Conservation (phyloP, 2,329 filamentous ascomycete species). For the Aureobasidium pullulans region DNA sequence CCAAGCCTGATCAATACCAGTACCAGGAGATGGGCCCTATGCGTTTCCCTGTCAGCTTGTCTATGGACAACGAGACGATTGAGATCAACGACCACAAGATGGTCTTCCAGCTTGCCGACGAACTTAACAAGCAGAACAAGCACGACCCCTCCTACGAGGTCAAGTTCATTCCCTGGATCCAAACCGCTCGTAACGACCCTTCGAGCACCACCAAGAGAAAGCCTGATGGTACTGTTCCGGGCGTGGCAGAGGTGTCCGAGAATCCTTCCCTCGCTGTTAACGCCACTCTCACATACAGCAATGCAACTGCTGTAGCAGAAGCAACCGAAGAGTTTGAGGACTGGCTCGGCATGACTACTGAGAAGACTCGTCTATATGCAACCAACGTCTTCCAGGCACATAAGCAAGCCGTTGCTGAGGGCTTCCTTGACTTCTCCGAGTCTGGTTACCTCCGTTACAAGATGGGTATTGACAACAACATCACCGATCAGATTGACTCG, state of each 20-base stretch:
- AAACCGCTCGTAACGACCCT: slow-evolving; percentile 49
- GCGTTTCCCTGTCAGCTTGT: slow-evolving; percentile 51
- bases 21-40: slow-evolving; percentile 64
- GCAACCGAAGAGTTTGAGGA: slow-evolving; percentile 35
- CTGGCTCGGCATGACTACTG: slow-evolving; percentile 27
- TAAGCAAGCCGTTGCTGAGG: slow-evolving; percentile 45
- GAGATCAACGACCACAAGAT: slow-evolving; percentile 55
- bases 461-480: slow-evolving; percentile 47
- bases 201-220: slow-evolving; percentile 42
- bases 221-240: slow-evolving; percentile 47
- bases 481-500: slow-evolving; percentile 47
- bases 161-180: slow-evolving; percentile 58
- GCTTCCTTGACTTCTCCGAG: slow-evolving; percentile 59
- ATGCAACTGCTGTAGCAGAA: slow-evolving; percentile 29
- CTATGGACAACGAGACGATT: slow-evolving; percentile 48
- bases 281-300: slow-evolving; percentile 25
- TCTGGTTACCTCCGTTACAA: slow-evolving; percentile 55
- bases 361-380: slow-evolving; percentile 28
- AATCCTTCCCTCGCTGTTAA: slow-evolving; percentile 33
- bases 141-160: slow-evolving; percentile 42
- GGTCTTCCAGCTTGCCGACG: slow-evolving; percentile 55
- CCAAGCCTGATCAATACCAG: slow-evolving; percentile 53
- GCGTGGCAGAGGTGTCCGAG: slow-evolving; percentile 39
- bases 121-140: slow-evolving; percentile 54
- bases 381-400: slow-evolving; percentile 46